A percentile compares a stretch with the other conserved stretches of the same genome.
Evolutionary conservation across 805 yeast genomes (phyloP).

Genomic region (Zygosaccharomyces siamensis): DNA sequence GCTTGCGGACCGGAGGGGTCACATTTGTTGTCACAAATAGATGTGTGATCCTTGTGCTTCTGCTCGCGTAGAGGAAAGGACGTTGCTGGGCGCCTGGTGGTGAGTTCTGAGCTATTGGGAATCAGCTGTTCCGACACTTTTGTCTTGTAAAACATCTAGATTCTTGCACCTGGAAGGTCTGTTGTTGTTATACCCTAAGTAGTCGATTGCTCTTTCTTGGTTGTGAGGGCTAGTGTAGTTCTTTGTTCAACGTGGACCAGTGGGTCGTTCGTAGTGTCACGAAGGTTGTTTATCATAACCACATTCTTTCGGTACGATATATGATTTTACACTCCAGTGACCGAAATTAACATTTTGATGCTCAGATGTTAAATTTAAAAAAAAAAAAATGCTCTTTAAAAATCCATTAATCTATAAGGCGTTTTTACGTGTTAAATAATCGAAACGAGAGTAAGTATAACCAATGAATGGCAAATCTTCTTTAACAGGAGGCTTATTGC

Average conservation of each 20-base stretch:
- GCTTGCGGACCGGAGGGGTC: constrained; percentile 1
- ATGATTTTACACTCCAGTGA: too few species aligned
- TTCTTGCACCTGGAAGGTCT: too few species aligned
- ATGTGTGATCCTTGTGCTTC: background rate
- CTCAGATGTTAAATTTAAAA: background rate
- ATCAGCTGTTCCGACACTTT: constrained; percentile 39
- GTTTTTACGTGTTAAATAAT: constrained; percentile 77
- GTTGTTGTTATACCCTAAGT: too few species aligned
- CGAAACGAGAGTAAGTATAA: constrained; percentile 92
- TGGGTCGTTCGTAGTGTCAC: too few species aligned
- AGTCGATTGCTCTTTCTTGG: too few species aligned
- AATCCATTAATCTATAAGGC: constrained; percentile 29
- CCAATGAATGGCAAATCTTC: constrained; percentile 97
- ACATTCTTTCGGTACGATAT: too few species aligned
- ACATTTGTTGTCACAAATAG: background rate
- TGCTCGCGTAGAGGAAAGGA: constrained; percentile 31
- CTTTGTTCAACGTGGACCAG: too few species aligned
- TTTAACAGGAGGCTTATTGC: constrained; percentile 42
- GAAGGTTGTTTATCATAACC: background rate
- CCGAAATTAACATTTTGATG: too few species aligned
- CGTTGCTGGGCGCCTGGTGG: constrained; percentile 43
- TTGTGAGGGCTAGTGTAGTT: too few species aligned
- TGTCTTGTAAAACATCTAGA: background rate
- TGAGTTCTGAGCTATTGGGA: constrained; percentile 38
- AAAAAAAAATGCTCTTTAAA: background rate